Evolutionary conservation across 1,284 basidiomycete genomes (phyloP), one percentile per base, ranked within the genome.

Genomic region (Filobasidium uniguttulatum): DNA sequence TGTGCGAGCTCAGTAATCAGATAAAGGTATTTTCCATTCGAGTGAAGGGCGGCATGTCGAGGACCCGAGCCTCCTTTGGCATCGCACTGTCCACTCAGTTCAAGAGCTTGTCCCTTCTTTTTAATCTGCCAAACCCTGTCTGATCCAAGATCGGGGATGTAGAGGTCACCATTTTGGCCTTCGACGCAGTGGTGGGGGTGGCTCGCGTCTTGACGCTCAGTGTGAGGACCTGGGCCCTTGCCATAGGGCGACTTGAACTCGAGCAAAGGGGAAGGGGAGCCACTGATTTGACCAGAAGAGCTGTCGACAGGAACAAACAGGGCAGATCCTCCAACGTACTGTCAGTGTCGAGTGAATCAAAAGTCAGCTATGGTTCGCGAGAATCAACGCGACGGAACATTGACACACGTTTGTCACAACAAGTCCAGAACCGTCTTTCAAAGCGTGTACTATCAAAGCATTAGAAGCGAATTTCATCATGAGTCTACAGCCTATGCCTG

Each of bases 131-230:
- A 70, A 15, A 70, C 59, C 12, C 63, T 40, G 52, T 70, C 68
- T 33, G 58, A 60, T 19, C 68, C 68, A 5, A 70, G 59, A 58
- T 70, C 68, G 9, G 59, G 56, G 15, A 62, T 57, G 55, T 64
- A 67, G 25, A 68, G 38, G 19, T 50, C 41, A 2, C 66, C 65
- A 23, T 58, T n/a, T 22, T 48, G 9, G 3, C 60, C 65, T 47
- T 64, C 64, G 44, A 66, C 49, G n/a, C 62, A 59, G 45, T 68
- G 66, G 52, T 69, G 67, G 10, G 64, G 59, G 48, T 68, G 68
- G 12, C 61, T 41, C 2, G 57, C 52, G 33, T 70, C 67, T 53
- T 70, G 68, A 34, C 68, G 59, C 33, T 63, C 62, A 3, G 59
- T 46, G 51, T 66, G 61, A 6, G 68, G 68, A 19, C 62, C 56